These are phyloP conservation scores for Dothideomycetes sp. DNA, from an alignment of 2,329 filamentous ascomycete genomes.

Conservation along the genomic window DNA sequence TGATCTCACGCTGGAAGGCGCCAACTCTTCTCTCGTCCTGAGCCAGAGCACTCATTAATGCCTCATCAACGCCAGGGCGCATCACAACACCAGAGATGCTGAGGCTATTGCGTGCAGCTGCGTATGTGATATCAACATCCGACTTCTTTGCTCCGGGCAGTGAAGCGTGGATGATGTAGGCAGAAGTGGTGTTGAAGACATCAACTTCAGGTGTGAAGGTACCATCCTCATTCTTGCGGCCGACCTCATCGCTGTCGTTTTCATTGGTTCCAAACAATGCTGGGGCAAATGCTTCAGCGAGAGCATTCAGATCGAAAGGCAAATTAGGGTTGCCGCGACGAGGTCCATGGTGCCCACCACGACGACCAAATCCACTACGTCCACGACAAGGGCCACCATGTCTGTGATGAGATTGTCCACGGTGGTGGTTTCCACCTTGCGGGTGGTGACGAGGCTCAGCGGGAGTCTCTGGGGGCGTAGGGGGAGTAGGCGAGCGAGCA, in stretches of 20 bases:
- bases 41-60: conserved; percentile 57
- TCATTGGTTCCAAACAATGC: conserved; percentile 26
- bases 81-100: conserved; percentile 64
- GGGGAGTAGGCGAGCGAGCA: conserved; percentile 12
- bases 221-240: conserved; percentile 45
- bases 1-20: conserved; percentile 62
- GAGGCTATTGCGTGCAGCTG: conserved; percentile 56
- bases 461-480: conserved; percentile 21
- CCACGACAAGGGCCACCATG: conserved; percentile 16
- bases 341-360: not conserved
- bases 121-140: conserved; percentile 68
- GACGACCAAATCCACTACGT: conserved; percentile 6
- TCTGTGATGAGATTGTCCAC: conserved; percentile 1
- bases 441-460: conserved; percentile 16
- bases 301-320: conserved; percentile 8
- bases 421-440: not conserved
- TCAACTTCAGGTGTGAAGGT: conserved; percentile 58
- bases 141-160: conserved; percentile 72
- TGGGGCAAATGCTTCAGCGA: conserved; percentile 15
- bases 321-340: conserved; percentile 18
- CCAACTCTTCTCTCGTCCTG: conserved; percentile 62
- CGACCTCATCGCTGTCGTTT: conserved; percentile 45
- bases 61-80: conserved; percentile 56
- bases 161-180: conserved; percentile 62
- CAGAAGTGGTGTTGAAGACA: conserved; percentile 58